Evolutionary conservation across 306 rosid species (phyloP).

Genomic region (Calophaca sinica): DNA sequence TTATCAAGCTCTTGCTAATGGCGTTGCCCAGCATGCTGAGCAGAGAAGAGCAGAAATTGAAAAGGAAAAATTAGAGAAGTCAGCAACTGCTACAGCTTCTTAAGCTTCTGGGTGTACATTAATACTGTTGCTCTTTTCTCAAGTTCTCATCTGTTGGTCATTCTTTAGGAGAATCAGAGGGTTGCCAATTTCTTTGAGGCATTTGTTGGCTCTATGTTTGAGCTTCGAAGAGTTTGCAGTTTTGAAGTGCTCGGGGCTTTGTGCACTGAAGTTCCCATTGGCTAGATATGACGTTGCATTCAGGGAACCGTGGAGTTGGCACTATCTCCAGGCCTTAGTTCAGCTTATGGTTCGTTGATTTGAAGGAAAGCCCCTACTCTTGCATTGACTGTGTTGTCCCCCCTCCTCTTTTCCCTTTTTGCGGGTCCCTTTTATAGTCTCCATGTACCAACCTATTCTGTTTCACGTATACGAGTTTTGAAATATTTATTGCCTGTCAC

Average conservation of each 20-base stretch:
- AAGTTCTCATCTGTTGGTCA: conserved; percentile 50
- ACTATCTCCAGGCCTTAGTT: conserved; percentile 44
- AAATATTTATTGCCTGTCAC: conserved; percentile 52
- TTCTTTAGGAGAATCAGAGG: conserved; percentile 57
- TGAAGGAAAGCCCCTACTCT: conserved; percentile 41
- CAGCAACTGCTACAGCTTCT: conserved; percentile 65
- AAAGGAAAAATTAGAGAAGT: conserved; percentile 86
- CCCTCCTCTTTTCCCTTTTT: background rate
- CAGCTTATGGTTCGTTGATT: conserved; percentile 44
- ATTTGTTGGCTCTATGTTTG: conserved; percentile 50
- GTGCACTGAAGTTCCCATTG: conserved; percentile 50
- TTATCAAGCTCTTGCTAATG: conserved; percentile 89
- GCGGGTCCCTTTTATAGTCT: conserved; percentile 16
- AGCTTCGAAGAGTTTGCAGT: conserved; percentile 49
- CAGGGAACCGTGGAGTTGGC: conserved; percentile 47
- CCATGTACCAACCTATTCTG: conserved; percentile 23
- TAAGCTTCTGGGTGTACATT: conserved; percentile 51
- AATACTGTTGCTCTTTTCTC: conserved; percentile 37
- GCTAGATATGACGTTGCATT: conserved; percentile 42
- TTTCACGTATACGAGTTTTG: conserved; percentile 46
- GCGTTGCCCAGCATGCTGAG: conserved; percentile 92
- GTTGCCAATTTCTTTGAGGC: conserved; percentile 56
- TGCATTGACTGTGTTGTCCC: conserved; percentile 33
- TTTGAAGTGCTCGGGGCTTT: conserved; percentile 56
- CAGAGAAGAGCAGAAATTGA: conserved; percentile 86